phyloP scores from a whole-genome alignment of 2,329 filamentous ascomycete genomes.

The Dactylonectria macrodidyma region DNA sequence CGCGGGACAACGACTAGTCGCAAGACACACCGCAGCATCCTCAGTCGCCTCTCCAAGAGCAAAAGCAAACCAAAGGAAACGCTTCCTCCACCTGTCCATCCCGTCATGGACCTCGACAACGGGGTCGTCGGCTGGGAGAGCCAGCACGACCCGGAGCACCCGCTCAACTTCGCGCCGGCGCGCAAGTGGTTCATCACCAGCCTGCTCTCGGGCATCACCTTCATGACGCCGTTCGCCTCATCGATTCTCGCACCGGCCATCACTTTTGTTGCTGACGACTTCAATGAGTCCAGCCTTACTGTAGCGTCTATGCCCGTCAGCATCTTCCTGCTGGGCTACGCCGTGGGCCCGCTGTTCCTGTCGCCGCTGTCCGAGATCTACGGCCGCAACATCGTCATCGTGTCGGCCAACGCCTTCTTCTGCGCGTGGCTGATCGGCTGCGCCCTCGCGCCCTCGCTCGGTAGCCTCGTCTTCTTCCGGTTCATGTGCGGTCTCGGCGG shows the following conservation, averaged over 20 bases:
- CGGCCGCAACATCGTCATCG: conserved; percentile 71
- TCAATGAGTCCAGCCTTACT: conserved; percentile 57
- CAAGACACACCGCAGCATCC: conserved; percentile 43
- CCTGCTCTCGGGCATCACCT: conserved; percentile 72
- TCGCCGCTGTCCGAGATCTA: conserved; percentile 76
- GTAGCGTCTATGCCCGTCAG: conserved; percentile 69
- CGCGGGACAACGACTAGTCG: conserved; percentile 36
- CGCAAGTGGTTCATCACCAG: conserved; percentile 73
- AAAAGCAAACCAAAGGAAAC: conserved; percentile 48
- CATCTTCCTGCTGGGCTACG: conserved; percentile 74
- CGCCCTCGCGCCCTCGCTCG: conserved; percentile 69
- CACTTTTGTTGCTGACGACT: conserved; percentile 59
- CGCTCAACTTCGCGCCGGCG: conserved; percentile 68
- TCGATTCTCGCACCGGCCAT: conserved; percentile 71
- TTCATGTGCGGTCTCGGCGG: conserved; percentile 73
- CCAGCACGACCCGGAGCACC: conserved; percentile 70
- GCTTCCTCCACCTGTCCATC: conserved; percentile 56
- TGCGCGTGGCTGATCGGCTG: conserved; percentile 76
- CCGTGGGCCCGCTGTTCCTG: conserved; percentile 69
- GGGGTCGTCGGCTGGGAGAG: conserved; percentile 74
- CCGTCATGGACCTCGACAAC: conserved; percentile 64
- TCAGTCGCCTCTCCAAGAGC: conserved; percentile 44
- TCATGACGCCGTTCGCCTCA: conserved; percentile 76
- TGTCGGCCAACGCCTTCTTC: conserved; percentile 72
- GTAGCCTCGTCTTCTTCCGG: conserved; percentile 70